A percentile compares a stretch with the other conserved stretches of the same genome.
Conservation (phyloP, 306 rosid genomes). For the Cyamopsis tetragonoloba region DNA sequence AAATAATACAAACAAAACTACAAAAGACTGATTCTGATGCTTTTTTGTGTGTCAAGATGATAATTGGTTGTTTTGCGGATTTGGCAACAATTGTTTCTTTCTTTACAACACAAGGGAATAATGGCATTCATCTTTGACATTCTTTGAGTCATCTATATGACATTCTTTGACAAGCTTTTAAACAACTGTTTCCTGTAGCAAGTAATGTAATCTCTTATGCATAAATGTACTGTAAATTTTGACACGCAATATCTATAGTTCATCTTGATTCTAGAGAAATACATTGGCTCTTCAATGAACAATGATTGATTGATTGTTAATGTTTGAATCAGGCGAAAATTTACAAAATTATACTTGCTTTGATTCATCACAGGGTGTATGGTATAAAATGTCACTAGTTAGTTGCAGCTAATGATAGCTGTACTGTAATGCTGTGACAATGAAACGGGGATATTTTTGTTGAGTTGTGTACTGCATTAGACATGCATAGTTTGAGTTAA, state of each 20-base stretch:
- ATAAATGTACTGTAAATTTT: conserved; percentile 6
- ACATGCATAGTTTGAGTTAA: not conserved
- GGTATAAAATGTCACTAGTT: not conserved
- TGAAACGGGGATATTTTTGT: conserved; percentile 11
- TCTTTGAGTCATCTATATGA: not conserved
- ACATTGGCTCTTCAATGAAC: not conserved
- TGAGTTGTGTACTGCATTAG: not conserved
- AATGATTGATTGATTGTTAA: too few species aligned
- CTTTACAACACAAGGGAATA: not conserved
- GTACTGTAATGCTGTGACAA: not conserved
- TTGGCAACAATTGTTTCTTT: not conserved
- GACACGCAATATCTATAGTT: conserved; percentile 6
- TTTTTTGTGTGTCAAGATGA: not conserved
- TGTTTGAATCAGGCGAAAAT: not conserved
- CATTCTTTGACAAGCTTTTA: not conserved
- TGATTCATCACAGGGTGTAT: not conserved
- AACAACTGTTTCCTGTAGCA: not conserved
- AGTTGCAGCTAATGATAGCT: conserved; percentile 8
- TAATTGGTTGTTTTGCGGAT: not conserved
- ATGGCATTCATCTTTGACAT: not conserved
- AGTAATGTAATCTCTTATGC: not conserved
- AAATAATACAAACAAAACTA: not conserved
- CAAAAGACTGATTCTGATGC: not conserved
- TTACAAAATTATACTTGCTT: not conserved
- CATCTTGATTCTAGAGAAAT: not conserved